phyloP scores from a whole-genome alignment of 1,284 basidiomycete species.

The Meira nashicola region DNA sequence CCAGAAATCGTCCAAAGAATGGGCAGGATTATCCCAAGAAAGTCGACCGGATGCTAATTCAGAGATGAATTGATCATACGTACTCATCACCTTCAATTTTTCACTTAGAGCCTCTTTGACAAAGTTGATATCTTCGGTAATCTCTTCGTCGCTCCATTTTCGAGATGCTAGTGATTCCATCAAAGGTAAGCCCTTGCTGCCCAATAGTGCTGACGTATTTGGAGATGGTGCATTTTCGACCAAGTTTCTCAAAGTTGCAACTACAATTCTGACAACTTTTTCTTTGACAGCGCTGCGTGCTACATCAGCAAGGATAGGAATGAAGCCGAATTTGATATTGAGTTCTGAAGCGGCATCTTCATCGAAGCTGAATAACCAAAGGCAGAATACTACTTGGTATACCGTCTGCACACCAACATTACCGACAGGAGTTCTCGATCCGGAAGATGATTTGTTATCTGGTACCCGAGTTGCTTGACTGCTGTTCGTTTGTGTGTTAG shows the following conservation, averaged over 20 bases:
- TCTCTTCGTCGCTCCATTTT: constrained; percentile 85
- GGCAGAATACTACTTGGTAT: constrained; percentile 84
- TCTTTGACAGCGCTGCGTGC: constrained; percentile 91
- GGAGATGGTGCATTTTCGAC: constrained; percentile 72
- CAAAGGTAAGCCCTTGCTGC: constrained; percentile 78
- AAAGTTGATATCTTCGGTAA: constrained; percentile 83
- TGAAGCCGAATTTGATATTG: constrained; percentile 84
- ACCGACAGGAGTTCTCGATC: neutral
- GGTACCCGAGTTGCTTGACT: neutral
- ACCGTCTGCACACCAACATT: constrained; percentile 78
- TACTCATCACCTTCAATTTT: constrained; percentile 74
- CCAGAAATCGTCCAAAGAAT: constrained; percentile 96
- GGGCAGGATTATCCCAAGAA: constrained; percentile 82
- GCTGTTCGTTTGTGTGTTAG: neutral
- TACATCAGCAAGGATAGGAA: constrained; percentile 78
- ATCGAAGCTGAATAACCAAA: constrained; percentile 93
- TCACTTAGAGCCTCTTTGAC: constrained; percentile 74
- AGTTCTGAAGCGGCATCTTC: constrained; percentile 75
- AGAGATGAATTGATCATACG: constrained; percentile 90
- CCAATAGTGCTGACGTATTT: constrained; percentile 88
- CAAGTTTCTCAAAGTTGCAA: constrained; percentile 85
- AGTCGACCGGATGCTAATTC: constrained; percentile 85
- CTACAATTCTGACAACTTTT: constrained; percentile 90
- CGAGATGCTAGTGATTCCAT: constrained; percentile 74
- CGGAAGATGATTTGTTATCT: neutral